A percentile compares a stretch with the other conserved stretches of the same genome.
Evolutionary conservation across 2,329 filamentous ascomycete species (phyloP).

Genomic region (Pseudonectria foliicola): DNA sequence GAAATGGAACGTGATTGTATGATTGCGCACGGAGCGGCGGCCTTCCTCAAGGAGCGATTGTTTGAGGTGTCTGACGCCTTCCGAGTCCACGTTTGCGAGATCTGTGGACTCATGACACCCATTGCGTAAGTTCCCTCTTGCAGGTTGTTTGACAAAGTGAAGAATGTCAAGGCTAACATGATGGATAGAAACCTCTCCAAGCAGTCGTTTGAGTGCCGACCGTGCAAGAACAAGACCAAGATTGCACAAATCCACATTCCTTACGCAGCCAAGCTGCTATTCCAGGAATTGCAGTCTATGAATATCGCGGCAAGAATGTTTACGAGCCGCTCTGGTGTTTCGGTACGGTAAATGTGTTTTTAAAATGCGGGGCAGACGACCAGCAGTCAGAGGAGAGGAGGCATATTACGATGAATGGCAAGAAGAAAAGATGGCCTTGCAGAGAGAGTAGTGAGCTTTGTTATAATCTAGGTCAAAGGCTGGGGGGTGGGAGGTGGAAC

Average conservation of each 20-base stretch:
- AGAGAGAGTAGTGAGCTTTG: constrained; percentile 1
- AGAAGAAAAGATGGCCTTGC: constrained; percentile 7
- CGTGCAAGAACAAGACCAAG: constrained; percentile 98
- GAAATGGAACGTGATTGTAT: constrained; percentile 99
- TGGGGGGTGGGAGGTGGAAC: not conserved
- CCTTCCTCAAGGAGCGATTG: constrained; percentile 93
- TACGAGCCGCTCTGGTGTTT: constrained; percentile 72
- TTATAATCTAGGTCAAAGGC: constrained; percentile 14
- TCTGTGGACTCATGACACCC: constrained; percentile 97
- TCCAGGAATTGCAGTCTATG: constrained; percentile 97
- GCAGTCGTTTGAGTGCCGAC: constrained; percentile 91
- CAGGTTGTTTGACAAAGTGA: not conserved
- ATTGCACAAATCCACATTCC: constrained; percentile 98
- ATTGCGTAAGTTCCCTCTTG: constrained; percentile 75
- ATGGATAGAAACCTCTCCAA: constrained; percentile 75
- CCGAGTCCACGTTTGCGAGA: constrained; percentile 96
- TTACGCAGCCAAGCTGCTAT: constrained; percentile 94
- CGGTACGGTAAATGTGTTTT: constrained; percentile 47
- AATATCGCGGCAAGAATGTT: constrained; percentile 98
- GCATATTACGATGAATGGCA: constrained; percentile 3
- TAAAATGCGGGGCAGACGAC: constrained; percentile 1
- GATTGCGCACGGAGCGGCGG: constrained; percentile 97
- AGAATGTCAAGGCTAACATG: constrained; percentile 25
- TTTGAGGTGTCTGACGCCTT: constrained; percentile 98
- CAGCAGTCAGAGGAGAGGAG: not conserved